Evolutionary conservation across 1,284 basidiomycete genomes (phyloP).

Genomic region (Apiotrichum mycotoxinovorans): DNA sequence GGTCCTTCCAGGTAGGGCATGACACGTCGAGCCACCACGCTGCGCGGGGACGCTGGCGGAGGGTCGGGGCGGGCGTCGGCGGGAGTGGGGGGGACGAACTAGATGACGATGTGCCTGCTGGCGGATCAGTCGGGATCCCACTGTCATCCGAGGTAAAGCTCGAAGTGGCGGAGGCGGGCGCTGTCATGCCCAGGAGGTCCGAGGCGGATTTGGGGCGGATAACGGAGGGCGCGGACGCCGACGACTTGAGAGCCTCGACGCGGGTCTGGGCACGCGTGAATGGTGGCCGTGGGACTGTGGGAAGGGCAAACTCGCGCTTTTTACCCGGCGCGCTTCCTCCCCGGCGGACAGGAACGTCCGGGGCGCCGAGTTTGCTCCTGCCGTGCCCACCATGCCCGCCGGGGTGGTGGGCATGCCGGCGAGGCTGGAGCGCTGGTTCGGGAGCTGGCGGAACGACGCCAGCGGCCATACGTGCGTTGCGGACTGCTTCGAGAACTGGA

Average conservation of each 20-base stretch:
- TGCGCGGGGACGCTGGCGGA: slow-evolving; percentile 2
- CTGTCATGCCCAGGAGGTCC: slow-evolving; percentile 40
- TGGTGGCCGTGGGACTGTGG: slow-evolving; percentile 26
- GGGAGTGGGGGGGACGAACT: not conserved
- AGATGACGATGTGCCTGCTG: not conserved
- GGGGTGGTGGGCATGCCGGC: not conserved
- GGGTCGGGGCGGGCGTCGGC: not conserved
- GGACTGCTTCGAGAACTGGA: slow-evolving; percentile 59
- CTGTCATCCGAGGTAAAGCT: not conserved
- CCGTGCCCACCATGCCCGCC: not conserved
- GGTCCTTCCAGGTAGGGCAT: slow-evolving; percentile 84
- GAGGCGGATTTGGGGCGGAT: slow-evolving; percentile 45
- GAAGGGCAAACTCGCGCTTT: slow-evolving; percentile 25
- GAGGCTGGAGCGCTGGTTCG: not conserved
- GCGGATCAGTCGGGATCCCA: slow-evolving; percentile 1
- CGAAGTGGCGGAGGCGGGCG: not conserved
- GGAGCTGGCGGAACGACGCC: not conserved
- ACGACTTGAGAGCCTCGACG: slow-evolving; percentile 24
- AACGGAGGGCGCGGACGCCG: slow-evolving; percentile 10
- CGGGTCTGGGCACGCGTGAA: slow-evolving; percentile 23
- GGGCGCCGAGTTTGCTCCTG: not conserved
- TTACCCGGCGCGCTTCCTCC: slow-evolving; percentile 31
- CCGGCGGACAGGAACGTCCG: slow-evolving; percentile 20
- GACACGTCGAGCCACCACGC: slow-evolving; percentile 88
- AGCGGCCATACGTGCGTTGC: slow-evolving; percentile 50